A percentile compares a stretch with the other conserved stretches of the same genome.
Evolutionary conservation across 345 rosid species (phyloP).

Genomic region (Bruguiera sexangula): DNA sequence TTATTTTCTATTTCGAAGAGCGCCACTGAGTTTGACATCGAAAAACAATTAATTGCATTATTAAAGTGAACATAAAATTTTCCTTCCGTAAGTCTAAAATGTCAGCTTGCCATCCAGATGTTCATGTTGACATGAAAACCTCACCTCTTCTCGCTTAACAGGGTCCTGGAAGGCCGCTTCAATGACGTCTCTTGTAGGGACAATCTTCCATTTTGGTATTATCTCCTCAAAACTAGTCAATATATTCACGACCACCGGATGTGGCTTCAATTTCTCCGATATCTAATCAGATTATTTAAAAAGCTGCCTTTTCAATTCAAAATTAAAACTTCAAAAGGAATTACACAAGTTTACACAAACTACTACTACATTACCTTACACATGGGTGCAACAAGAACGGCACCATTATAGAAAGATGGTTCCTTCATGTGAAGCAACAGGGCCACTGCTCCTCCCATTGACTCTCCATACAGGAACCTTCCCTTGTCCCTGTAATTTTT

Average conservation of each 20-base stretch:
- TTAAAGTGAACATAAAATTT: no score
- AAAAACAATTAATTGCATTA: no score
- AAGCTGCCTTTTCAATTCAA: background rate
- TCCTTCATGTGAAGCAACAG: conserved; percentile 77
- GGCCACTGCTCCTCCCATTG: conserved; percentile 98
- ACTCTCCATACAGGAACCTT: conserved; percentile 93
- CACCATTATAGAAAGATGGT: conserved; percentile 80
- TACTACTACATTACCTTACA: conserved; percentile 58
- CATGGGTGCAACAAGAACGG: conserved; percentile 95
- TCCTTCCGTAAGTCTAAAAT: no score
- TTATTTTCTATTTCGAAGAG: no score
- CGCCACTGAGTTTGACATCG: no score
- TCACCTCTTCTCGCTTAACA: conserved; percentile 71
- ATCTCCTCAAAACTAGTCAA: conserved; percentile 75
- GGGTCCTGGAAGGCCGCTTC: conserved; percentile 82
- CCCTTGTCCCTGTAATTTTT: conserved; percentile 67
- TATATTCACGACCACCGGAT: conserved; percentile 70
- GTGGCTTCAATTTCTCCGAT: conserved; percentile 95
- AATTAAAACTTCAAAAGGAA: background rate
- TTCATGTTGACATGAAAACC: background rate
- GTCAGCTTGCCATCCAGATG: no score
- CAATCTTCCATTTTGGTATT: conserved; percentile 97
- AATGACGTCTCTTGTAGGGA: conserved; percentile 85
- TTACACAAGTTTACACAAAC: background rate
- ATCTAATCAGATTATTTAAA: conserved; percentile 41